Evolutionary conservation across 2,329 filamentous ascomycete genomes (phyloP), one percentile per base, ranked within the genome.

Genomic region (Sporothrix curviconia): DNA sequence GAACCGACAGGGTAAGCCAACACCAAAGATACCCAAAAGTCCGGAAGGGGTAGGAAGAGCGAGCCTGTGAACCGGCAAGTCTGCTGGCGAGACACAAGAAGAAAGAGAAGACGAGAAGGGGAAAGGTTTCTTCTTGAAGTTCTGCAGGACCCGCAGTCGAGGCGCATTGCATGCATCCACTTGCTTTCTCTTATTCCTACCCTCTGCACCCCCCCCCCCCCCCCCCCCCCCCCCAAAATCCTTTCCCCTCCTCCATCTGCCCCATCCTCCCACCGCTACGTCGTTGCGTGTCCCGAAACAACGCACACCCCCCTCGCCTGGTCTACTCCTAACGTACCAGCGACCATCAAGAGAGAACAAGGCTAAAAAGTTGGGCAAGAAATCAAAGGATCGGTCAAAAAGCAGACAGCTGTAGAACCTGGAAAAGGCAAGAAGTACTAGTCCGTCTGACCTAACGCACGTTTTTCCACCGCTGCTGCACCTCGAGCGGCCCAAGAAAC

Each of bases 341-440:
- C 34, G 37, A 14, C 24, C 15, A 51, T 39, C 34, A 24, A 42
- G 51, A 24, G 12, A 14, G 43, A 32, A 58, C 24, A 14, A 76
- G 74, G 74, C 74, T 74, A 72, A 74, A 72, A 2, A 63, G 67
- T 69, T 67, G 67, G 70, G 68, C 71, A 71, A 69, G 68, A 70
- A 66, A 66, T 54, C 46, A 60, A 68, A 63, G 67, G 42, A 60
- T 53, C 63, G 63, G 62, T 61, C 62, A 65, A 65, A 60, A 55
- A 60, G 60, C 36, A 55, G 30, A 54, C 67, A n/a, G 17, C 15
- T 64, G 66, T 11, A 51, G 34, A 70, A 72, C 25, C 30, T 49
- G 39, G 59, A 55, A 36, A 58, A 22, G 44, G 46, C 24, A 25
- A 49, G 32, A 44, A 53, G 64, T 60, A 65, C 64, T 65, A 59